These are phyloP conservation scores for Zelonia costaricensis DNA, from an alignment of 208 protist species.

Conservation along the genomic window DNA sequence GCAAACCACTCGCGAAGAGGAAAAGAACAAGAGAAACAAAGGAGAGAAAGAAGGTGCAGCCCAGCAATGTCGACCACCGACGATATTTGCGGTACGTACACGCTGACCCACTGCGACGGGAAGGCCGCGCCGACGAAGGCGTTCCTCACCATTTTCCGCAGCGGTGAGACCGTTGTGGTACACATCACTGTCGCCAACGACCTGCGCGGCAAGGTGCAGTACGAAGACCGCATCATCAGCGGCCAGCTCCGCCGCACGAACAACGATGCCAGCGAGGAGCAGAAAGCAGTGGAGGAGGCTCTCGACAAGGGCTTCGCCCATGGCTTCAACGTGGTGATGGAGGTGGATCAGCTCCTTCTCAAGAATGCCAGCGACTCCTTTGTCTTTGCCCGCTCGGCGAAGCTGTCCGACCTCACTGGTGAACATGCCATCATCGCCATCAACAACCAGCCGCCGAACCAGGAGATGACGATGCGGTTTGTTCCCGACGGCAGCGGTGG, in stretches of 20 bases:
- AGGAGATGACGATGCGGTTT: constrained; percentile 50
- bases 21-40: too few species aligned
- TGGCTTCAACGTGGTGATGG: constrained; percentile 44
- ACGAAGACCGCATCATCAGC: constrained; percentile 32
- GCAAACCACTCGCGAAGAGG: too few species aligned
- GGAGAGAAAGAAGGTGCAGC: neutral
- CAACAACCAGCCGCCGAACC: constrained; percentile 46
- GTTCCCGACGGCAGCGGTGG: constrained; percentile 37
- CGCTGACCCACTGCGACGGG: constrained; percentile 51
- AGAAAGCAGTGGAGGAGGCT: constrained; percentile 52
- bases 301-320: constrained; percentile 44
- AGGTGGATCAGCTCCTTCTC: constrained; percentile 43
- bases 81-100: constrained; percentile 57
- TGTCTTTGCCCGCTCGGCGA: constrained; percentile 37
- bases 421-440: constrained; percentile 58
- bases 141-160: constrained; percentile 37
- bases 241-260: constrained; percentile 44
- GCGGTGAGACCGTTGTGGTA: constrained; percentile 32
- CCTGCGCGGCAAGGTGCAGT: constrained; percentile 41
- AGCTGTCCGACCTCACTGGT: constrained; percentile 50
- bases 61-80: constrained; percentile 24
- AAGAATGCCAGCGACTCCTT: constrained; percentile 51
- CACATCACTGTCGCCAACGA: constrained; percentile 43
- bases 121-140: constrained; percentile 27
- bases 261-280: constrained; percentile 35